Evolutionary conservation across 768 basidiomycete species (phyloP).

Genomic region (Tylopilus sp.): DNA sequence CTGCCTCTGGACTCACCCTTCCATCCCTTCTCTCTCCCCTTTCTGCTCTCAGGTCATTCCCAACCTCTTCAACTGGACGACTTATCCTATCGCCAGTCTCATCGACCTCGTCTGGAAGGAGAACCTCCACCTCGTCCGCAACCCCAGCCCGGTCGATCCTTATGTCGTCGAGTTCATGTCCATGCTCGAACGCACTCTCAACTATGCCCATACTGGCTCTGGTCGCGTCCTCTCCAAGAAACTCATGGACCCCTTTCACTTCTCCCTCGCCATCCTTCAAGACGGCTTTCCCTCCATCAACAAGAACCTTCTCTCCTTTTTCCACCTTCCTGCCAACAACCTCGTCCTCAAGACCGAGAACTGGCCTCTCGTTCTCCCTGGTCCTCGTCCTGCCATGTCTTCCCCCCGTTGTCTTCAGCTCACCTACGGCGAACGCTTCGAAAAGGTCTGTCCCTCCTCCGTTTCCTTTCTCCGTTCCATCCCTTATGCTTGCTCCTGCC

Average conservation of each 20-base stretch:
- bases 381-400: neutral
- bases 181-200: neutral
- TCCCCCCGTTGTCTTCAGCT: neutral
- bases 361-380: neutral
- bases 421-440: neutral
- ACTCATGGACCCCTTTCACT: neutral
- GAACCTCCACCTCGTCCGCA: accelerated
- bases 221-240: neutral
- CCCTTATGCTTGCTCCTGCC: no score
- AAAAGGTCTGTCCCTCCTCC: neutral
- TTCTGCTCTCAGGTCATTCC: neutral
- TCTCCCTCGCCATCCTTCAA: neutral
- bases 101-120: neutral
- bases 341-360: neutral
- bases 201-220: neutral
- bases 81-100: neutral
- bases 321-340: neutral
- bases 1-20: neutral
- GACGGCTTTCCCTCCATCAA: neutral
- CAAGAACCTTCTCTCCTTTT: neutral
- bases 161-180: neutral
- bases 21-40: no score
- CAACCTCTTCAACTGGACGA: neutral
- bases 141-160: neutral
- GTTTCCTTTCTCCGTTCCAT: neutral